Conservation (phyloP, 2,329 filamentous ascomycete genomes). For the Epichloe aotearoae region DNA sequence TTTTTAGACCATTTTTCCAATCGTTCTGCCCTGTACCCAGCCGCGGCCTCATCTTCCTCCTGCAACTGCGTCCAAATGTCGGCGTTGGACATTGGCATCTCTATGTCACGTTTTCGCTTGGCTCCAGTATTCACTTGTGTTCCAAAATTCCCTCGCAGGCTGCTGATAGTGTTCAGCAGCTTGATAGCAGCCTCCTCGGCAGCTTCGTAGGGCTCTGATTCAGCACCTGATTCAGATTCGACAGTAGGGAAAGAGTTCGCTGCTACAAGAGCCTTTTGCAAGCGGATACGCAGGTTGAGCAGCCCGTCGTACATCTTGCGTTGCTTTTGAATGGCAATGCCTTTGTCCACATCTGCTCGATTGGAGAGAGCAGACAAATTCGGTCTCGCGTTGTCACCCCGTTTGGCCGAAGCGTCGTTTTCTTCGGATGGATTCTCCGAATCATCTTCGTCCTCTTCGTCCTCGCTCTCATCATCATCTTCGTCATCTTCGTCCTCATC, state of each 20-base stretch:
- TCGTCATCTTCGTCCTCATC: constrained; percentile 22
- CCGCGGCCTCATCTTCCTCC: constrained; percentile 45
- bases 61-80: constrained; percentile 63
- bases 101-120: constrained; percentile 47
- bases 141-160: constrained; percentile 49
- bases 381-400: constrained; percentile 20
- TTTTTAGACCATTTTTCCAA: constrained; percentile 88
- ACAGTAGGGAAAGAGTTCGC: constrained; percentile 56
- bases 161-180: constrained; percentile 70
- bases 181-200: constrained; percentile 78
- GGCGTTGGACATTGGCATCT: constrained; percentile 42
- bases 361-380: constrained; percentile 18
- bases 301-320: constrained; percentile 76
- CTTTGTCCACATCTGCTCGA: constrained; percentile 61
- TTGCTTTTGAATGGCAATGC: constrained; percentile 73
- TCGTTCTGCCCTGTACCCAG: constrained; percentile 51
- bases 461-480: constrained; percentile 23
- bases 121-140: constrained; percentile 35
- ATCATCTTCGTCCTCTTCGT: constrained; percentile 21
- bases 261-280: constrained; percentile 81
- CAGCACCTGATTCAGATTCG: constrained; percentile 24
- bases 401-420: constrained; percentile 11
- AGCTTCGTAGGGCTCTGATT: constrained; percentile 48
- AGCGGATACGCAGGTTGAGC: constrained; percentile 77
- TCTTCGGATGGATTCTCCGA: constrained; percentile 20